phyloP scores from a whole-genome alignment of 805 yeast species.

The Kuraishia borneana region DNA sequence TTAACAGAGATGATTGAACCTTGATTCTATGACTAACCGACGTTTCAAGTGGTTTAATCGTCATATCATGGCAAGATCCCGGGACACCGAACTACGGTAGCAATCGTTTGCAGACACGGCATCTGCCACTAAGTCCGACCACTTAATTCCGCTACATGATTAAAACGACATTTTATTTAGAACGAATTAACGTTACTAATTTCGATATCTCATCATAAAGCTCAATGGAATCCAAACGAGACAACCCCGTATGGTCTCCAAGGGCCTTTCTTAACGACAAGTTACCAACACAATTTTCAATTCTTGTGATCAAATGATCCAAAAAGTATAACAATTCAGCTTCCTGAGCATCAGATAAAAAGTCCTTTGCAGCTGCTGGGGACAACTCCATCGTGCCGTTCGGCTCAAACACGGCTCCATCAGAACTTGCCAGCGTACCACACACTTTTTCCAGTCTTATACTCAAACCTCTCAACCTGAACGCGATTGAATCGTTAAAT shows the following conservation, averaged over 20 bases:
- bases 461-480: slow-evolving; percentile 38
- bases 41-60: too few species aligned
- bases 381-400: background rate
- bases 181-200: background rate
- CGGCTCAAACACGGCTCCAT: background rate
- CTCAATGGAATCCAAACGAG: background rate
- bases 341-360: slow-evolving; percentile 7
- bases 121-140: slow-evolving; percentile 12
- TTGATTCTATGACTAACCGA: too few species aligned
- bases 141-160: background rate
- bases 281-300: slow-evolving; percentile 47
- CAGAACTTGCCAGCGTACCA: slow-evolving; percentile 22
- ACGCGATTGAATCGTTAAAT: slow-evolving; percentile 7
- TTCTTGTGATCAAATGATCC: slow-evolving; percentile 57
- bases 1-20: slow-evolving; percentile 20
- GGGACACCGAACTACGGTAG: too few species aligned
- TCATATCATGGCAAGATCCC: too few species aligned
- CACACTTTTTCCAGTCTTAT: slow-evolving; percentile 49
- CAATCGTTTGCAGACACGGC: too few species aligned
- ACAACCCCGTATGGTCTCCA: slow-evolving; percentile 1
- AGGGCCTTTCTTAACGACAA: slow-evolving; percentile 28
- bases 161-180: background rate
- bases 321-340: slow-evolving; percentile 42
- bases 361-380: background rate
- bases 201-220: background rate